Evolutionary conservation across 1,284 basidiomycete genomes (phyloP), one percentile per base, ranked within the genome.

Genomic region (Tremellales sp.): DNA sequence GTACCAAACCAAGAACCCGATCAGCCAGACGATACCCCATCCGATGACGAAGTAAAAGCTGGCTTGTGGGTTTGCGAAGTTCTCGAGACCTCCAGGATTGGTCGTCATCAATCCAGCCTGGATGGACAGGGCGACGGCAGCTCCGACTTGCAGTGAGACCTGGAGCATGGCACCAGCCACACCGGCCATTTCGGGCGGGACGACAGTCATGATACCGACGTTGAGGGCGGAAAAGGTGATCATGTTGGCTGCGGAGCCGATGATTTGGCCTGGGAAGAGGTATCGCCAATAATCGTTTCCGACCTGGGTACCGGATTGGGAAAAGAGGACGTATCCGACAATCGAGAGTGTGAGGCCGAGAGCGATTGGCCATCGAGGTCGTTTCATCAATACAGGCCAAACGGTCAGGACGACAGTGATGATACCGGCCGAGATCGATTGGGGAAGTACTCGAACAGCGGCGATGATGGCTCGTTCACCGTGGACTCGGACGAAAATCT

Each of bases 161-260:
- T 73, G 69, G n/a, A 72, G 55, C 11, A 66, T 31, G 3, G 68
- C 70, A 13, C 69, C 69, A 0, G 63, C 67, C 10, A 71, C 65
- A 10, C 68, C 70, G 2, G 67, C 49, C 43, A 56, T 58, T 15
- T 66, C 48, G 1, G 65, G 52, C 1, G 67, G 65, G 0, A 65
- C 65, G 2, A 61, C 48, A n/a, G 58, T 63, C 59, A 71, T 71
- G 48, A 69, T 52, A 2, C 48, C 57, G 26, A 71, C 62, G 45
- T 60, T 63, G 24, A 50, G 52, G 21, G 51, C 57, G 23, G 47
- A 52, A 48, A 62, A 64, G 21, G 48, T 46, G 19, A 46, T 50
- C 49, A 63, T 61, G 17, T 52, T 56, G 2, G 56, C 64, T 6
- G 51, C 57, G 6, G 58, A 61, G 5, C 68, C 70, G 44, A 71